These are phyloP conservation scores for Emergomyces pasteurianus DNA, from an alignment of 2,329 filamentous ascomycete genomes.

Conservation along the genomic window DNA sequence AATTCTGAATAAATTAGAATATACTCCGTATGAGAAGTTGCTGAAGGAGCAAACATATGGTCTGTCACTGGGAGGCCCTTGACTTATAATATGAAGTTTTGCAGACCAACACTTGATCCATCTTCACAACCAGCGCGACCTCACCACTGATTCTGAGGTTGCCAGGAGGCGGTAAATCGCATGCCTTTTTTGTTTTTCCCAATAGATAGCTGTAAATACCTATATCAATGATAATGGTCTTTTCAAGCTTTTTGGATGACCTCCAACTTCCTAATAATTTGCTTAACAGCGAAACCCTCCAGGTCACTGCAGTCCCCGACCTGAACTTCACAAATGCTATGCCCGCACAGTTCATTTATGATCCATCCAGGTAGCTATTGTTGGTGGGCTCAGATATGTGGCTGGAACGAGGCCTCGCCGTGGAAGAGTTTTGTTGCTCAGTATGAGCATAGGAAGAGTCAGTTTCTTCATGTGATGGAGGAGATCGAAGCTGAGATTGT, in stretches of 20 bases:
- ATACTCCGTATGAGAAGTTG: no score
- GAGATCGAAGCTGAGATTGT: constrained; percentile 14
- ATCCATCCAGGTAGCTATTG: constrained; percentile 32
- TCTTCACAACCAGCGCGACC: constrained; percentile 22
- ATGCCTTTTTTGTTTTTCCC: constrained; percentile 21
- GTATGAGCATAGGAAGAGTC: constrained; percentile 25
- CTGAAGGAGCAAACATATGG: constrained; percentile 15
- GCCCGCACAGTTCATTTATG: constrained; percentile 28
- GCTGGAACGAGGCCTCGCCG: constrained; percentile 10
- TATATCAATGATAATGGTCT: constrained; percentile 16
- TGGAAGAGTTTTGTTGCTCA: constrained; percentile 14
- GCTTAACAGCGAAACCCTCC: constrained; percentile 23
- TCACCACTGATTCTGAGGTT: constrained; percentile 18
- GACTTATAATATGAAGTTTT: constrained; percentile 31
- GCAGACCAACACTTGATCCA: constrained; percentile 18
- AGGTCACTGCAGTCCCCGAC: constrained; percentile 30
- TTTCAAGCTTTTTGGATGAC: constrained; percentile 30
- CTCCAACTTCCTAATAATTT: constrained; percentile 31
- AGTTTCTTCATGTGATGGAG: constrained; percentile 28
- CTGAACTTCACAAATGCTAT: constrained; percentile 32
- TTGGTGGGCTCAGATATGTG: constrained; percentile 17
- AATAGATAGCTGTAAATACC: constrained; percentile 22
- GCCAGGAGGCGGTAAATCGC: constrained; percentile 22
- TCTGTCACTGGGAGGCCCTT: constrained; percentile 23
- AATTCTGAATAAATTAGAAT: no score